Conservation (phyloP, 1,284 basidiomycete genomes). For the Fomitiporia mediterranea region DNA sequence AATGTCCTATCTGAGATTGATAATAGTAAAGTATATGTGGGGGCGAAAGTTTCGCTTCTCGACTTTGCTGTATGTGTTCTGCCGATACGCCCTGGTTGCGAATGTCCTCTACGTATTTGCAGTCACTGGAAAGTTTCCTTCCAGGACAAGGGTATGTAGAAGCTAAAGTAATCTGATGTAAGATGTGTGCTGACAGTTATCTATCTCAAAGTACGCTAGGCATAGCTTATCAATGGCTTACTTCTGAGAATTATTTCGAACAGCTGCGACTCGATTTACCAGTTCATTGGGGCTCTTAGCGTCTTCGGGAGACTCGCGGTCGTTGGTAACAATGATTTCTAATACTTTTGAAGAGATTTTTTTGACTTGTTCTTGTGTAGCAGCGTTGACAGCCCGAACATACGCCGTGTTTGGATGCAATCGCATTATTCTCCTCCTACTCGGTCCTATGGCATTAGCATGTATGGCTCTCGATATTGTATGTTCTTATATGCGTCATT, state of each 20-base stretch:
- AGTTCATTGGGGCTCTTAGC: slow-evolving; percentile 30
- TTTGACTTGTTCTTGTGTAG: slow-evolving; percentile 19
- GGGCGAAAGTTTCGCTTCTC: slow-evolving; percentile 5
- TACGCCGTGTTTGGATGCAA: slow-evolving; percentile 31
- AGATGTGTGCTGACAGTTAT: not conserved
- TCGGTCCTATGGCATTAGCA: slow-evolving; percentile 28
- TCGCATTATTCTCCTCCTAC: slow-evolving; percentile 25
- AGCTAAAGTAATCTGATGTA: not conserved
- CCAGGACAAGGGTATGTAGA: not conserved
- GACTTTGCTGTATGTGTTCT: slow-evolving; percentile 4
- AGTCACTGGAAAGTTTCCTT: not conserved
- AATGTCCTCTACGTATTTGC: slow-evolving; percentile 1
- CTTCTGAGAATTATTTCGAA: not conserved
- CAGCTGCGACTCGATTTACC: slow-evolving; percentile 33
- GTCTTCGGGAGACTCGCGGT: slow-evolving; percentile 32
- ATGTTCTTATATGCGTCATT: slow-evolving; percentile 17
- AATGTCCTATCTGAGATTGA: not conserved
- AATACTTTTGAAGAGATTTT: not conserved
- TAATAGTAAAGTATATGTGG: slow-evolving; percentile 3
- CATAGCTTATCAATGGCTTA: not conserved
- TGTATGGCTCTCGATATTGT: slow-evolving; percentile 31
- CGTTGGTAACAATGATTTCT: slow-evolving; percentile 26
- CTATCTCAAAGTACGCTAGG: not conserved
- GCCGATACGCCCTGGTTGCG: slow-evolving; percentile 3
- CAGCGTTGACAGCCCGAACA: slow-evolving; percentile 30